Evolutionary conservation across 768 basidiomycete species (phyloP).

Genomic region (Tephrocybe sp.): DNA sequence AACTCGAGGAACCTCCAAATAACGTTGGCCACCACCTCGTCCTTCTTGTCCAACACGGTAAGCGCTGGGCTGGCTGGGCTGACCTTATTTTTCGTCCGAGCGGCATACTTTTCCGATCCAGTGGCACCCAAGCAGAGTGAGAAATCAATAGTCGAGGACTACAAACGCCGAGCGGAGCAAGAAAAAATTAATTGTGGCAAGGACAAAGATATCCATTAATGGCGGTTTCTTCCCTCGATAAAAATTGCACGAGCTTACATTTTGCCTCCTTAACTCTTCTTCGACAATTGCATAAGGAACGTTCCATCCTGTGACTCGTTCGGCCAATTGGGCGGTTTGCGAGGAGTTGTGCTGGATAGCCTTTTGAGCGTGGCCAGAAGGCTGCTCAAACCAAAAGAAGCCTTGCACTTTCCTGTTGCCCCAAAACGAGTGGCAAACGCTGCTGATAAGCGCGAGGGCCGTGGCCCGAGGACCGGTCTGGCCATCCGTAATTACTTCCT

Average conservation of each 20-base stretch:
- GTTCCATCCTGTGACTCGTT: constrained; percentile 87
- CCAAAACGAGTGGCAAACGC: constrained; percentile 81
- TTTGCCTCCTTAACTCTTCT: constrained; percentile 93
- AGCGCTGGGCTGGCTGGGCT: constrained; percentile 32
- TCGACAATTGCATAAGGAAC: constrained; percentile 84
- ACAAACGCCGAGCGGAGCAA: constrained; percentile 10
- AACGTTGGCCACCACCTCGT: constrained; percentile 96
- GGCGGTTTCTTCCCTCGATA: constrained; percentile 21
- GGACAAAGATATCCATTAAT: constrained; percentile 22
- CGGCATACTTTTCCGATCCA: constrained; percentile 72
- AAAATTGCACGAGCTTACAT: constrained; percentile 54
- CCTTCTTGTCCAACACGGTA: constrained; percentile 84
- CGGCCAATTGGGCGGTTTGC: constrained; percentile 83
- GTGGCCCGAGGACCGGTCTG: constrained; percentile 92
- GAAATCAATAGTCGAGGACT: constrained; percentile 99
- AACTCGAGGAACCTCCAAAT: constrained; percentile 98
- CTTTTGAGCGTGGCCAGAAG: constrained; percentile 52
- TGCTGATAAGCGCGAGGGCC: constrained; percentile 82
- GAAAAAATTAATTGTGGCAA: constrained; percentile 9
- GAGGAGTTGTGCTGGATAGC: constrained; percentile 67
- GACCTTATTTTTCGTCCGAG: constrained; percentile 74
- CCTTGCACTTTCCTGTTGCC: constrained; percentile 67
- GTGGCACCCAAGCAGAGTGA: constrained; percentile 92
- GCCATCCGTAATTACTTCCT: constrained; percentile 94
- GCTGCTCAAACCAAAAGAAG: constrained; percentile 73